Percentiles rank a stretch among this genome's conserved stretches.
phyloP scores from a whole-genome alignment of 345 rosid genomes.

The Lepidium didymum region DNA sequence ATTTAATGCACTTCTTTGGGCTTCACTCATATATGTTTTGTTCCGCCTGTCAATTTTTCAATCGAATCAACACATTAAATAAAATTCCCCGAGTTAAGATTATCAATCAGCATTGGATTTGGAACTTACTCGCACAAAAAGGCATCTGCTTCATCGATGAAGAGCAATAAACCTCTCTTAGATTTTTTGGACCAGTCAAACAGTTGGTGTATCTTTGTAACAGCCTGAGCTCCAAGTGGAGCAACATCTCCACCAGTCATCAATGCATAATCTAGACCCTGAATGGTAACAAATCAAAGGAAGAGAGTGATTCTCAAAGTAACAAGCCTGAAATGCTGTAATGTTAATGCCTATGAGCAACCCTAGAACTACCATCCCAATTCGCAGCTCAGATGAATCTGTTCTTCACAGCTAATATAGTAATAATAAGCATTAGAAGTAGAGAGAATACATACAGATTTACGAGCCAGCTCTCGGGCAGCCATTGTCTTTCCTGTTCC shows the following conservation, averaged over 20 bases:
- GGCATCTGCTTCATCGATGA: constrained; percentile 99
- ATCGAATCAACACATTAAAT: not conserved
- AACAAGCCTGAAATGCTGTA: not conserved
- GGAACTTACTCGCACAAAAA: constrained; percentile 92
- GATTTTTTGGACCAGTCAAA: constrained; percentile 98
- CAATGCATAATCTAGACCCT: constrained; percentile 98
- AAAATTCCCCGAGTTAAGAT: not conserved
- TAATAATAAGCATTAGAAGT: not conserved
- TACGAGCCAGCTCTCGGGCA: constrained; percentile 82
- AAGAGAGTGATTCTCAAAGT: not conserved
- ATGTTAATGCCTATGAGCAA: not conserved
- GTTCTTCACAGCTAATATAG: not conserved
- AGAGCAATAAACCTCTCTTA: constrained; percentile 71
- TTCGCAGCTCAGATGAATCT: not conserved
- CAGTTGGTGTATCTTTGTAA: constrained; percentile 92
- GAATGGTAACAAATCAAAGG: constrained; percentile 19
- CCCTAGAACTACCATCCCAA: not conserved
- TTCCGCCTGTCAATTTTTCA: constrained; percentile 52
- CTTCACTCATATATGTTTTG: constrained; percentile 97
- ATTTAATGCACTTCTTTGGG: constrained; percentile 92
- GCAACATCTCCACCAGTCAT: constrained; percentile 99
- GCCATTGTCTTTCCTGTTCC: constrained; percentile 99
- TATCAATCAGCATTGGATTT: not conserved
- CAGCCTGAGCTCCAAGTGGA: constrained; percentile 97
- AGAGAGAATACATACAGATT: constrained; percentile 60